Evolutionary conservation across 208 protist species (phyloP).

Genomic region (Crithidia expoeki): DNA sequence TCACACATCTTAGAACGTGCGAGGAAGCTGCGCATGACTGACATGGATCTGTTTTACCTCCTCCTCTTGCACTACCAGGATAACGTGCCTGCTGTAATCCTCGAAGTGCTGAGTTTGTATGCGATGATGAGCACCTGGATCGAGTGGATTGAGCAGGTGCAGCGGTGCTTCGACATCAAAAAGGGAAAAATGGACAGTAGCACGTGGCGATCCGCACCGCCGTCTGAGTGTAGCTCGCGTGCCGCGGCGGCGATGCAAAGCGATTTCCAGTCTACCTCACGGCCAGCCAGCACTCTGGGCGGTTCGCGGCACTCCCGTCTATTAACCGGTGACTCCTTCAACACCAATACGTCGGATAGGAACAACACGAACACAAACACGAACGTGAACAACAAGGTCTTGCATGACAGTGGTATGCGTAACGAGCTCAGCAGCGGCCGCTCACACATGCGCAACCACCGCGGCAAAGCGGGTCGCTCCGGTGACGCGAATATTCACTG

Average conservation of each 20-base stretch:
- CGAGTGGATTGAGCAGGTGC: constrained; percentile 39
- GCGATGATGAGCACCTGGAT: constrained; percentile 55
- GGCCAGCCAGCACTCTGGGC: constrained; percentile 6
- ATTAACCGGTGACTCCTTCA: neutral
- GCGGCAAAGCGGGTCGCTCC: constrained; percentile 4
- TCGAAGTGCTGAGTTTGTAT: constrained; percentile 44
- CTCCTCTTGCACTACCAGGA: constrained; percentile 51
- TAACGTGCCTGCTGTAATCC: constrained; percentile 19
- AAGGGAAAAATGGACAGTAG: constrained; percentile 15
- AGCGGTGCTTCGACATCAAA: constrained; percentile 30
- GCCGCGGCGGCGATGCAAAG: neutral
- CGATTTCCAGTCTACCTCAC: constrained; percentile 8
- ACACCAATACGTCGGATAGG: neutral
- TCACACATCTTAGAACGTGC: constrained; percentile 51
- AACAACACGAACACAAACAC: neutral
- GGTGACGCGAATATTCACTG: constrained; percentile 15
- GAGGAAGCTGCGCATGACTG: constrained; percentile 40
- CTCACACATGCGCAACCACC: neutral
- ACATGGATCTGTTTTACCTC: constrained; percentile 55
- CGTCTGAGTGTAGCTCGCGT: neutral
- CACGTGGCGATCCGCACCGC: neutral
- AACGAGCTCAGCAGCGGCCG: neutral
- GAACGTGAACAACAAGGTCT: neutral
- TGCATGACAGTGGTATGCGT: constrained; percentile 16
- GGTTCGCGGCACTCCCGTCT: constrained; percentile 3